Conservation (phyloP, 2,329 filamentous ascomycete genomes). For the Clarireedia monteithiana region DNA sequence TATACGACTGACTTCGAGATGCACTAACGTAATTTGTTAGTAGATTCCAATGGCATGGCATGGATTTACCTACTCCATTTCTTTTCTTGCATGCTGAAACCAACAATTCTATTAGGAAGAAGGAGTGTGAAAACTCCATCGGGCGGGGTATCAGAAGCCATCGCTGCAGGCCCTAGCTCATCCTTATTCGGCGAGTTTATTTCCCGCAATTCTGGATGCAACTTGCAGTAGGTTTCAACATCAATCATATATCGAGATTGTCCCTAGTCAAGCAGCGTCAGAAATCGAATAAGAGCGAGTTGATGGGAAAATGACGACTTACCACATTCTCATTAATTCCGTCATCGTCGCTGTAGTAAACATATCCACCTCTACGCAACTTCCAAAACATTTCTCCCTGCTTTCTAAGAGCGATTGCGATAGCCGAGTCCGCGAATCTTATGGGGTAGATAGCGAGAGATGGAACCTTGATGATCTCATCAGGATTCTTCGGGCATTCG, state of each 20-base stretch:
- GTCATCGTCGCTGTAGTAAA: constrained; percentile 6
- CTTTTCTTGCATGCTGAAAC: constrained; percentile 7
- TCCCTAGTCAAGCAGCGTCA: not conserved
- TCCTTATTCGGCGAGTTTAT: not conserved
- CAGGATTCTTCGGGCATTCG: constrained; percentile 2
- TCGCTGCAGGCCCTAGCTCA: not conserved
- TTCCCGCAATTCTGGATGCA: not conserved
- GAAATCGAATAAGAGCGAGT: not conserved
- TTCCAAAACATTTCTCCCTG: constrained; percentile 11
- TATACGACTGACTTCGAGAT: constrained; percentile 9
- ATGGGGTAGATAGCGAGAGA: constrained; percentile 4
- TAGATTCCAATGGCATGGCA: not conserved
- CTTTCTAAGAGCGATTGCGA: constrained; percentile 5
- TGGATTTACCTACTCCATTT: constrained; percentile 3
- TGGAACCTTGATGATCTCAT: constrained; percentile 2
- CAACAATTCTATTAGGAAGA: not conserved
- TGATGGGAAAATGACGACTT: not conserved
- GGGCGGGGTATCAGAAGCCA: constrained; percentile 3
- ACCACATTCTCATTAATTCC: not conserved
- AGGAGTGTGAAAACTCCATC: constrained; percentile 7
- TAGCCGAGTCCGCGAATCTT: constrained; percentile 2
- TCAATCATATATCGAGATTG: constrained; percentile 9
- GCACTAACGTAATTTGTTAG: not conserved
- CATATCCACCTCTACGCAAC: constrained; percentile 1
- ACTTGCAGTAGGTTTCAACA: constrained; percentile 4